Conservation (phyloP, 2,329 filamentous ascomycete genomes). For the Epichloe amarillans region DNA sequence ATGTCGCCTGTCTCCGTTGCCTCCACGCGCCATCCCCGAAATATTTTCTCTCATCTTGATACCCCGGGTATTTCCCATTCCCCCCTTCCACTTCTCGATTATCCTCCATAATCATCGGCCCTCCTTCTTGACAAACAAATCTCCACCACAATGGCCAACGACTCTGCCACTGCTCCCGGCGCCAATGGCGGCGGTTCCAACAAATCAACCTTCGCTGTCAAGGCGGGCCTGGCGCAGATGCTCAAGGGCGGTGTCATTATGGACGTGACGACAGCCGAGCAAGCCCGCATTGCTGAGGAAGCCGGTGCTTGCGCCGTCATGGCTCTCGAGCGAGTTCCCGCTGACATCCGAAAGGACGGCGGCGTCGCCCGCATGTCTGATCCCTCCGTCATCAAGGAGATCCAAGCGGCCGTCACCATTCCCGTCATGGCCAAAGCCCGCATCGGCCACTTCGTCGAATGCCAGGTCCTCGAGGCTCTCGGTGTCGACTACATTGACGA, state of each 20-base stretch:
- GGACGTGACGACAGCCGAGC: constrained; percentile 90
- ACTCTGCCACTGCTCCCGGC: constrained; percentile 16
- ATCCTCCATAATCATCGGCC: not conserved
- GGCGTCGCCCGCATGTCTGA: constrained; percentile 97
- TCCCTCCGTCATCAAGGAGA: constrained; percentile 85
- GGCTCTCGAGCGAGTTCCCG: constrained; percentile 93
- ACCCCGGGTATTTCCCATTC: not conserved
- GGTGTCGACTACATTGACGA: constrained; percentile 98
- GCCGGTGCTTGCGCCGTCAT: constrained; percentile 94
- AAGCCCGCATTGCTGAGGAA: constrained; percentile 94
- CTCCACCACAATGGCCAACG: constrained; percentile 20
- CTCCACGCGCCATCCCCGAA: not conserved
- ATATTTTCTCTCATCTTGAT: not conserved
- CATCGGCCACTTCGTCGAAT: constrained; percentile 97
- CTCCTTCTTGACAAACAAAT: not conserved
- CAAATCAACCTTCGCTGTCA: constrained; percentile 64
- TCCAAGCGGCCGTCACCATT: constrained; percentile 89
- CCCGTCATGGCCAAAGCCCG: constrained; percentile 98
- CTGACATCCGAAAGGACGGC: constrained; percentile 84
- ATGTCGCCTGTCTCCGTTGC: not conserved
- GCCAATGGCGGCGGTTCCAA: constrained; percentile 21
- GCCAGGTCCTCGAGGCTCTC: constrained; percentile 91
- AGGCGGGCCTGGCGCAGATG: constrained; percentile 93
- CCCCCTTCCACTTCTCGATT: not conserved
- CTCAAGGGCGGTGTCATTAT: constrained; percentile 98